These are phyloP conservation scores for Phytophthora crassamura DNA, from an alignment of 352 stramenopile genomes.

Conservation along the genomic window DNA sequence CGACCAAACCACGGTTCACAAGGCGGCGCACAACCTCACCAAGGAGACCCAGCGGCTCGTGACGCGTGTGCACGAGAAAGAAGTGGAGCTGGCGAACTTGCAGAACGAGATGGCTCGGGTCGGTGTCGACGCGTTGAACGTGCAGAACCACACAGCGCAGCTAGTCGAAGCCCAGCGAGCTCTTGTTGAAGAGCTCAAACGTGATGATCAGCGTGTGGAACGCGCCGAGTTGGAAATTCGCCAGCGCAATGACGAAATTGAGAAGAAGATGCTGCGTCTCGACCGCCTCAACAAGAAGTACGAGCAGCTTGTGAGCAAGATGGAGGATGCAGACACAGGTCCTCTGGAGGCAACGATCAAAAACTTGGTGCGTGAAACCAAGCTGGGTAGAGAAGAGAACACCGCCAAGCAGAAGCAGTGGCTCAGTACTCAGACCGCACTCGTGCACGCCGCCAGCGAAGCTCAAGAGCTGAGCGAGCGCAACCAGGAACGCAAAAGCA, in stretches of 20 bases:
- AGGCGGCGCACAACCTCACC: constrained; percentile 92
- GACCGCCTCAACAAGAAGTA: constrained; percentile 96
- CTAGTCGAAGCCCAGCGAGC: constrained; percentile 87
- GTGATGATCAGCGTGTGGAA: constrained; percentile 90
- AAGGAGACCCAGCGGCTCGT: constrained; percentile 81
- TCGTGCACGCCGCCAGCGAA: constrained; percentile 89
- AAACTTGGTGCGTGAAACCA: constrained; percentile 91
- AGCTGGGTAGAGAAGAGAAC: constrained; percentile 67
- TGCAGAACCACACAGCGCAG: constrained; percentile 88
- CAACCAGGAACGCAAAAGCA: constrained; percentile 92
- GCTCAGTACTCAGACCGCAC: constrained; percentile 90
- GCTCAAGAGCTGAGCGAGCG: constrained; percentile 89
- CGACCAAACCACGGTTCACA: constrained; percentile 89
- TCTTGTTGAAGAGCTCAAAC: constrained; percentile 84
- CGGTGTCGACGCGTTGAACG: constrained; percentile 93
- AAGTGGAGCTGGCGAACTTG: constrained; percentile 87
- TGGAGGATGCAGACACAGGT: constrained; percentile 93
- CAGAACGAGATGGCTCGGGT: constrained; percentile 95
- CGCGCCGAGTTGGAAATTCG: constrained; percentile 94
- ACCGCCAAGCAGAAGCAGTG: constrained; percentile 90
- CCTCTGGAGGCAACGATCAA: constrained; percentile 95
- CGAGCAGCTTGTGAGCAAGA: constrained; percentile 90
- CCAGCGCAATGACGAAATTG: constrained; percentile 95
- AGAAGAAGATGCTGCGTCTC: constrained; percentile 95
- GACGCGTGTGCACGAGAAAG: constrained; percentile 84